Evolutionary conservation across 2,329 filamentous ascomycete genomes (phyloP).

Genomic region (Ceratocystis diversiconidia): DNA sequence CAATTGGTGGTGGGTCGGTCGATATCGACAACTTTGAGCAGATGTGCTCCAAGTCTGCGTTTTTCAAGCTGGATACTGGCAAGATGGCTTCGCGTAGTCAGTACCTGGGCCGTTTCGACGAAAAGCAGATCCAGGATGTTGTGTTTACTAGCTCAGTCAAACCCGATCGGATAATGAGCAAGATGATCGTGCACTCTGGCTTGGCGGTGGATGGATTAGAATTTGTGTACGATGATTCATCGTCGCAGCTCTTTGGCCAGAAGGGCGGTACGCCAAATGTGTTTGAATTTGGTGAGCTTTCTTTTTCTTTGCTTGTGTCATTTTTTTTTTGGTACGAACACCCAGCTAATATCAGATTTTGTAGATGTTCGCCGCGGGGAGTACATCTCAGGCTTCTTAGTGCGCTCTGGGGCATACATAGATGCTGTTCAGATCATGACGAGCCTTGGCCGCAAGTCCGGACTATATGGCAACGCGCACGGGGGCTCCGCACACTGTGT

Average conservation of each 20-base stretch:
- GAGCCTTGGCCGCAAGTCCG: slow-evolving; percentile 71
- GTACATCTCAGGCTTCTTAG: slow-evolving; percentile 70
- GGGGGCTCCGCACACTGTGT: slow-evolving; percentile 72
- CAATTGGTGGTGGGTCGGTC: slow-evolving; percentile 57
- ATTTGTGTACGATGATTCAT: slow-evolving; percentile 80
- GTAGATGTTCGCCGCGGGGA: slow-evolving; percentile 51
- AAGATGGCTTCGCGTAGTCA: slow-evolving; percentile 63
- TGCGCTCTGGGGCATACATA: slow-evolving; percentile 69
- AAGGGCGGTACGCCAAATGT: slow-evolving; percentile 53
- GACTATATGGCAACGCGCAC: slow-evolving; percentile 64
- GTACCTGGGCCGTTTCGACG: slow-evolving; percentile 56
- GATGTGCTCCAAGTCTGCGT: slow-evolving; percentile 56
- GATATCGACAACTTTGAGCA: slow-evolving; percentile 63
- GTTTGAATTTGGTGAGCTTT: slow-evolving; percentile 58
- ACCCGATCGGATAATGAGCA: slow-evolving; percentile 58
- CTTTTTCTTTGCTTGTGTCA: background rate
- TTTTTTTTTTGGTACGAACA: background rate
- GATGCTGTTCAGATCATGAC: slow-evolving; percentile 85
- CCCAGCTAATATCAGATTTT: slow-evolving; percentile 14
- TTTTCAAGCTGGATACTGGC: slow-evolving; percentile 55
- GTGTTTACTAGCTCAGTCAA: slow-evolving; percentile 56
- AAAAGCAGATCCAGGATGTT: slow-evolving; percentile 58
- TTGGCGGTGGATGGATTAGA: slow-evolving; percentile 71
- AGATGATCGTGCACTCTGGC: slow-evolving; percentile 64
- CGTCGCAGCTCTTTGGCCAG: slow-evolving; percentile 76